phyloP scores from a whole-genome alignment of 305 asterid genomes.

The Fraxinus platypoda region DNA sequence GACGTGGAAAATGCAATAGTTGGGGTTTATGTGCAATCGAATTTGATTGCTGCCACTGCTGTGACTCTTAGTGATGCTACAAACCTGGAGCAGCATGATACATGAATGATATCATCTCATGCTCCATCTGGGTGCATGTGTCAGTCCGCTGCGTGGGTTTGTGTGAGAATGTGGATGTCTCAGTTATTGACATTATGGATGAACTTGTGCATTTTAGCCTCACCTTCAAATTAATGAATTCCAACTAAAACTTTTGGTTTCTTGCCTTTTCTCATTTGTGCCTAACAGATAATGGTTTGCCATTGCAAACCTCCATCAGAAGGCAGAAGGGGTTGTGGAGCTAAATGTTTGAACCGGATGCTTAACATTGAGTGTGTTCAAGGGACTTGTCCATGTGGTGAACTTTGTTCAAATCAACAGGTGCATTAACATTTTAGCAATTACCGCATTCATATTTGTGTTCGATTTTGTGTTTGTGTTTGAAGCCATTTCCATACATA shows the following conservation, averaged over 20 bases:
- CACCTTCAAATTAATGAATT: conserved; percentile 2
- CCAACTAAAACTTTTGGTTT: conserved; percentile 12
- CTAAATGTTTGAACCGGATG: conserved; percentile 77
- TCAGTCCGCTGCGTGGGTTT: not conserved
- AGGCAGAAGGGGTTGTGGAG: conserved; percentile 84
- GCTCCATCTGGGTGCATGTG: conserved; percentile 15
- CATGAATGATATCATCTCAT: conserved; percentile 6
- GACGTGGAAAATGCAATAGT: not conserved
- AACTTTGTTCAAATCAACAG: conserved; percentile 89
- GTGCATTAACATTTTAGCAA: conserved; percentile 30
- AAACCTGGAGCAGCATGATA: not conserved
- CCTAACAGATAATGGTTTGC: conserved; percentile 83
- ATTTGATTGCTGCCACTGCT: not conserved
- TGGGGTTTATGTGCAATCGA: not conserved
- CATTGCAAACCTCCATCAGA: conserved; percentile 77
- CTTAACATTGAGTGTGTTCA: conserved; percentile 85
- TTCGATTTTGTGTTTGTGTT: conserved; percentile 7
- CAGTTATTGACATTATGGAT: conserved; percentile 6
- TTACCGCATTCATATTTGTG: conserved; percentile 21
- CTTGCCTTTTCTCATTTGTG: conserved; percentile 22
- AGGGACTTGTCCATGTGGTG: conserved; percentile 89
- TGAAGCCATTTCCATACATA: conserved; percentile 19
- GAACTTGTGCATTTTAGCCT: conserved; percentile 5
- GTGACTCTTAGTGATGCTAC: not conserved
- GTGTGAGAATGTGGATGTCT: conserved; percentile 11